Conservation (phyloP, 2,329 filamentous ascomycete species). For the Apiospora malaysiana region DNA sequence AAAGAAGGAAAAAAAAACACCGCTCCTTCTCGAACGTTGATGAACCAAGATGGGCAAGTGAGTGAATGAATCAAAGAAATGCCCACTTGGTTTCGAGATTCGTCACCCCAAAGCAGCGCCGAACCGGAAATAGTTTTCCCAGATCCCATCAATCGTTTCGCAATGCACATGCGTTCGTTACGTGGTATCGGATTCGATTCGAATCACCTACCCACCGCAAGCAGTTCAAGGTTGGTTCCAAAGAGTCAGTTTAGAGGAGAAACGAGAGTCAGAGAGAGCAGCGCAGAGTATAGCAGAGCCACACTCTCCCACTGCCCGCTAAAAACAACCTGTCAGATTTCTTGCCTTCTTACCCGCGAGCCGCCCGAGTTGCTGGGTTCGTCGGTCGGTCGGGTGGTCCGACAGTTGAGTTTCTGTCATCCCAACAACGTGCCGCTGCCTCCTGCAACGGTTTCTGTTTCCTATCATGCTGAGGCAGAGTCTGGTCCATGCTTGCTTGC, state of each 20-base stretch:
- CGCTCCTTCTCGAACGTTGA: conserved; percentile 7
- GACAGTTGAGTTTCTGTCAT: neutral
- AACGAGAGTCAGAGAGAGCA: neutral
- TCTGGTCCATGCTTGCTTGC: conserved; percentile 11
- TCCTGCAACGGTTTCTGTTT: neutral
- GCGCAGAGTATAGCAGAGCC: neutral
- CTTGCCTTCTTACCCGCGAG: neutral
- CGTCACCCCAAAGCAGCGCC: neutral
- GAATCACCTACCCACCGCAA: too few relatives aligned
- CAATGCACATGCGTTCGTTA: neutral
- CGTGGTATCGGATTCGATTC: neutral
- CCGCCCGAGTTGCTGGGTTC: conserved; percentile 1
- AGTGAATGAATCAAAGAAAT: neutral
- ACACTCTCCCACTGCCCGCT: neutral
- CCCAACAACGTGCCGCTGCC: neutral
- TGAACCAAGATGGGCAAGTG: neutral
- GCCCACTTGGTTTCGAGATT: conserved; percentile 7
- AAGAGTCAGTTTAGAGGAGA: neutral
- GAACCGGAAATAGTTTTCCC: conserved; percentile 5
- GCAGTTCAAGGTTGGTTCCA: too few relatives aligned
- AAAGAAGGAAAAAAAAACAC: neutral
- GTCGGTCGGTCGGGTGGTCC: neutral
- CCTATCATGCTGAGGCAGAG: neutral
- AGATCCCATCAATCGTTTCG: conserved; percentile 1
- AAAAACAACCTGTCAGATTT: conserved; percentile 18